Conservation (phyloP, 345 rosid genomes). For the Camelina sativa region DNA sequence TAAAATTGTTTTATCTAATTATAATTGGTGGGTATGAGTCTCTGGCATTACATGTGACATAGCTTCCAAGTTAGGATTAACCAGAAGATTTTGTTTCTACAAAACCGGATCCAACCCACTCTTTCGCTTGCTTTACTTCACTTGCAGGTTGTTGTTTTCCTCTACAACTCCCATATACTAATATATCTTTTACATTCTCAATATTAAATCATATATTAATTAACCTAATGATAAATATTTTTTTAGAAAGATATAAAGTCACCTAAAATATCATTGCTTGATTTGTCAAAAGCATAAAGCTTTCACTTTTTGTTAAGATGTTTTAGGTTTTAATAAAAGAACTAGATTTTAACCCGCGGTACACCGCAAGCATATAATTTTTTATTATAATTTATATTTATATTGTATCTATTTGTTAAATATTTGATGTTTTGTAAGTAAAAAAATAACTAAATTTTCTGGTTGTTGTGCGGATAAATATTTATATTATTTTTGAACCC, state of each 20-base stretch:
- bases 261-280: constrained; percentile 11
- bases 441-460: too few species aligned
- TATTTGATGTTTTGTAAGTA: too few species aligned
- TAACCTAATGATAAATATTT: constrained; percentile 8
- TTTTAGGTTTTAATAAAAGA: constrained; percentile 21
- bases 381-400: too few species aligned
- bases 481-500: too few species aligned
- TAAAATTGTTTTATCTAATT: background rate
- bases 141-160: constrained; percentile 43
- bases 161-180: constrained; percentile 24
- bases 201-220: background rate
- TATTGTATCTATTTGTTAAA: too few species aligned
- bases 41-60: constrained; percentile 47
- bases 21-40: constrained; percentile 39
- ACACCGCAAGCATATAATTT: too few species aligned
- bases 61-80: constrained; percentile 47
- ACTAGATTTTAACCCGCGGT: too few species aligned
- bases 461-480: too few species aligned
- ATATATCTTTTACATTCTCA: background rate
- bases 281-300: constrained; percentile 35
- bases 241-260: background rate
- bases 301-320: constrained; percentile 15
- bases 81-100: constrained; percentile 36
- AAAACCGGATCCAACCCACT: constrained; percentile 40
- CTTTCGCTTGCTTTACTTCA: constrained; percentile 45